Conservation (phyloP, 1,139 yeast genomes). For the Magnusiomyces sp. region DNA sequence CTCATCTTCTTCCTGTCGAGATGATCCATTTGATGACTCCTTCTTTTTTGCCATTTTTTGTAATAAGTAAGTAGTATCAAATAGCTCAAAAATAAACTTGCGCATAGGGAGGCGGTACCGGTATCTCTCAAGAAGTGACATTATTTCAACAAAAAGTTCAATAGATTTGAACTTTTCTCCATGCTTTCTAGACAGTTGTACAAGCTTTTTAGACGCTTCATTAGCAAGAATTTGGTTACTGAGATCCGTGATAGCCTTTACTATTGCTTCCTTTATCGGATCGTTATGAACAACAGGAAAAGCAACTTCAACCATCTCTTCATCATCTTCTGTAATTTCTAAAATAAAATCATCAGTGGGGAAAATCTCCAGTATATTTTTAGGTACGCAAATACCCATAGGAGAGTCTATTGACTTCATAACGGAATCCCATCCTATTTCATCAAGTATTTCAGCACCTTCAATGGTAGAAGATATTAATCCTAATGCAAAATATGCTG, state of each 20-base stretch:
- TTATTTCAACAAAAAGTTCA: constrained; percentile 50
- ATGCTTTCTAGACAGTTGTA: constrained; percentile 43
- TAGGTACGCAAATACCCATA: constrained; percentile 35
- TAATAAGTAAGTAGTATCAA: constrained; percentile 48
- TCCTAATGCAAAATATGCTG: constrained; percentile 74
- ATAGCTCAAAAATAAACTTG: constrained; percentile 60
- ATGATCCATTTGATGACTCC: not conserved
- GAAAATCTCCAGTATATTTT: constrained; percentile 16
- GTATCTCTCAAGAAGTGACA: constrained; percentile 57
- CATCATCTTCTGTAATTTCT: constrained; percentile 14
- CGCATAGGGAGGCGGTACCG: constrained; percentile 57
- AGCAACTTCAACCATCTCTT: constrained; percentile 13
- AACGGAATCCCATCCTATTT: constrained; percentile 64
- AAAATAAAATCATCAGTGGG: constrained; percentile 11
- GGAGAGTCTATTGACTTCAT: constrained; percentile 47
- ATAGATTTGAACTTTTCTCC: constrained; percentile 52
- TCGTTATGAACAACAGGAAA: constrained; percentile 1
- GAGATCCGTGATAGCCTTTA: constrained; percentile 53
- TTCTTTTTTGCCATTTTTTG: constrained; percentile 31
- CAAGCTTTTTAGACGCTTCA: constrained; percentile 56
- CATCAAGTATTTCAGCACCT: constrained; percentile 83
- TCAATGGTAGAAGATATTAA: constrained; percentile 63
- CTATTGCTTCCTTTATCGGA: constrained; percentile 40
- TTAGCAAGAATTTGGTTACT: constrained; percentile 55
- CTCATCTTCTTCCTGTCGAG: not conserved